Percentiles rank a stretch among this genome's conserved stretches.
phyloP scores from a whole-genome alignment of 2,329 filamentous ascomycete species.

The Trichoderma pleuroti region DNA sequence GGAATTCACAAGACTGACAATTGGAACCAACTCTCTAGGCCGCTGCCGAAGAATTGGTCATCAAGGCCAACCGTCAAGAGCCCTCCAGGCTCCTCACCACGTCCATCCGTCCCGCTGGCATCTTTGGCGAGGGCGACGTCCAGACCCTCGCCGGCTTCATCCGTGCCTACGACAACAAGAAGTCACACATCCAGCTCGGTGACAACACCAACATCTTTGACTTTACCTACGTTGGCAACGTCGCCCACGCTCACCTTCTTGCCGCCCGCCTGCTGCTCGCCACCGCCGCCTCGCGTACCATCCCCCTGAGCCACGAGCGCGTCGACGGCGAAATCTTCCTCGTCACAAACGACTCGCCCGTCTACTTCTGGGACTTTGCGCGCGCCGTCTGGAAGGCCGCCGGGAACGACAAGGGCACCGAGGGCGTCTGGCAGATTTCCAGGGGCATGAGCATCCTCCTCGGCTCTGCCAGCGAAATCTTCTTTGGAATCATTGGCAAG shows the following conservation, averaged over 20 bases:
- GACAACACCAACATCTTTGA: conserved; percentile 61
- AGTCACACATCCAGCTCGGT: conserved; percentile 78
- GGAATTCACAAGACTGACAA: neutral
- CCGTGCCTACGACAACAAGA: conserved; percentile 63
- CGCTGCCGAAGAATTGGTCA: conserved; percentile 75
- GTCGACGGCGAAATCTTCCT: conserved; percentile 86
- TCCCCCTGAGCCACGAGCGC: conserved; percentile 66
- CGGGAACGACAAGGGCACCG: conserved; percentile 49
- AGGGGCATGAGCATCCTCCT: conserved; percentile 50
- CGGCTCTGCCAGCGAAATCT: conserved; percentile 52
- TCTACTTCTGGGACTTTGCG: conserved; percentile 90
- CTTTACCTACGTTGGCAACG: conserved; percentile 62
- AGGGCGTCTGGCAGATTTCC: conserved; percentile 54
- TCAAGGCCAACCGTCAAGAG: conserved; percentile 66
- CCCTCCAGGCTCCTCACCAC: conserved; percentile 66
- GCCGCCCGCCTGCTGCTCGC: conserved; percentile 69
- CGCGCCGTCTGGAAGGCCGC: conserved; percentile 70
- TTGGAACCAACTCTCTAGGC: conserved; percentile 43
- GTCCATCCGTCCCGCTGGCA: conserved; percentile 79
- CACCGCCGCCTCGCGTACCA: conserved; percentile 51
- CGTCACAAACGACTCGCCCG: conserved; percentile 82
- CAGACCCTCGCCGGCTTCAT: conserved; percentile 72
- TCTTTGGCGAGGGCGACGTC: conserved; percentile 86
- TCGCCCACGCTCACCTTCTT: conserved; percentile 75
- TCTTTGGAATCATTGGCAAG: conserved; percentile 47